Base-by-base conservation (phyloP, 2,329 filamentous ascomycete genomes). In the Tolypocladium paradoxum region DNA sequence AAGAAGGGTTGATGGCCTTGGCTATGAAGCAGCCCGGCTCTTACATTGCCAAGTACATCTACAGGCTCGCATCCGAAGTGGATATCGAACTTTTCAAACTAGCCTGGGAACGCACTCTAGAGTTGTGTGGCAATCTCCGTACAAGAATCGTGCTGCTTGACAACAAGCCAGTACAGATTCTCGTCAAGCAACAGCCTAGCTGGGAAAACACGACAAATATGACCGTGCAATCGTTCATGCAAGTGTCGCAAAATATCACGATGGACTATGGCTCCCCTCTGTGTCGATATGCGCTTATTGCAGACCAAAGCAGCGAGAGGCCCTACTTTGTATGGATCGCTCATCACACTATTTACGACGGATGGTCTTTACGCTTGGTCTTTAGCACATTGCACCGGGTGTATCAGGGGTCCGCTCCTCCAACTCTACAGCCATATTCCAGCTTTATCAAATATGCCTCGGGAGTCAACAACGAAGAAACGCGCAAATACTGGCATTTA, bases 1-100 rank as follows among this genome's bases (percentile, higher is more conserved):
- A 74, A 50, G 69, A 70, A 54, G 69, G 67, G 2, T 62, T 73
- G 1, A 62, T 74, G 46, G 64, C 68, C 0, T 57, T 71, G 2
- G 62, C 69, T 2, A 59, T 57, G 24, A 61, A 65, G n/a, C 49
- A 57, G 1, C 53, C 49, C 0, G 70, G 68, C 2, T 65, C 64
- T 1, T 74, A 74, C 45, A 62, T 71, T 6, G 62, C 65, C 1
- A 61, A 63, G 35, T 58, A 62, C 48, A 59, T 60, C n/a, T 56
- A 62, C 40, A 51, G 52, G n/a, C 57, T 66, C 2, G 38, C 57
- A 0, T 27, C n/a, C 1, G 27, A 61, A n/a, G 36, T 63, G 6
- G 58, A 67, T 6, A 29, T 64, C 47, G 29, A 36, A 14, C 54
- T 50, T 0, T 66, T 68, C 56, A 61, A 63, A 52, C 50, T 54